Evolutionary conservation across 2,329 filamentous ascomycete species (phyloP), one percentile per base, ranked within the genome.

Genomic region (Claviceps purpurea): DNA sequence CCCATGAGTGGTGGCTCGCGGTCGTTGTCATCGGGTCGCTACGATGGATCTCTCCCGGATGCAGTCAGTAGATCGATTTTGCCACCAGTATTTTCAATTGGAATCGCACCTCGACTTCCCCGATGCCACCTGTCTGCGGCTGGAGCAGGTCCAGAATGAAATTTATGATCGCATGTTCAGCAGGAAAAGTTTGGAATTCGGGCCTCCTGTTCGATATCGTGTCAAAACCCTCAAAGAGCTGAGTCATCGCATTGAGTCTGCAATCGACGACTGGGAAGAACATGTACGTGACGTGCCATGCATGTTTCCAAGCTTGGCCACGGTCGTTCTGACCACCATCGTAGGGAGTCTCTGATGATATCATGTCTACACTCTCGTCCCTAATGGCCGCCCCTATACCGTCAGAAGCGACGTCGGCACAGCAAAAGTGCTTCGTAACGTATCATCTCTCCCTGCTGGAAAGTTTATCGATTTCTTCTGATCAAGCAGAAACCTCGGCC

Each of bases 321-420:
- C 30, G 53, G 47, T 46, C 54, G 42, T 50, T 54, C 64, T 69
- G 52, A 68, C 57, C 51, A 22, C 43, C 4, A 34, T 49, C 42
- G 26, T 69, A 96, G 90, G 89, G 85, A 65, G 82, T 95, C 47
- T 89, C 85, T 56, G 87, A 95, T 67, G 76, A 84, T 65, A 77
- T 96, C 60, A 87, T 91, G 77, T 73, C 74, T 52, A 72, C 74
- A 40, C 75, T 94, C 58, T 80, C 83, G 51, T 67, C 73, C 55
- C 74, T 93, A 24, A 74, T 94, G 53, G 73, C 76, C 20, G 73
- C 76, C 34, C 78, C 81, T 16, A 68, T 85, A 16, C 81, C 78
- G n/a, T 75, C 81, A 20, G 82, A 89, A 62, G 65, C 76, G 26
- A 70, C 75, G 41, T 78, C 82, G 52, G 85, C 80, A 24, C 87